A percentile compares a stretch with the other conserved stretches of the same genome.
Evolutionary conservation across 2,329 filamentous ascomycete species (phyloP).

Genomic region (Calonectria montana): DNA sequence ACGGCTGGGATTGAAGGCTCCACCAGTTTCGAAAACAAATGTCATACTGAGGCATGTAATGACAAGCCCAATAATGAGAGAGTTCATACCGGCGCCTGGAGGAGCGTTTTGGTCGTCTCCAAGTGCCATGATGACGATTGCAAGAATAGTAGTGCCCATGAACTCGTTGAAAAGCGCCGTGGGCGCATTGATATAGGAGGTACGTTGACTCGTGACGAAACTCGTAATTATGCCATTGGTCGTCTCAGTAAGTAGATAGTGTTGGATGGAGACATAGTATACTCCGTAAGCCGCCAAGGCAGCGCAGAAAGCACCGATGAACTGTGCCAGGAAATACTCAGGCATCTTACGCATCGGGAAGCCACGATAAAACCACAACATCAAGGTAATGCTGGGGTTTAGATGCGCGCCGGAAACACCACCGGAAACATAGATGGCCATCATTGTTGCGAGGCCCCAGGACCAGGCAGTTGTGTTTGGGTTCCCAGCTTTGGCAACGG

Average conservation of each 20-base stretch:
- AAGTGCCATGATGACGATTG: neutral
- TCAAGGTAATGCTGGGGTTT: neutral
- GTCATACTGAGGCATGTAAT: neutral
- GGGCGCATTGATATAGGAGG: neutral
- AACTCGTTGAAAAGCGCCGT: conserved; percentile 1
- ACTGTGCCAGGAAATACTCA: neutral
- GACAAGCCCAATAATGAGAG: neutral
- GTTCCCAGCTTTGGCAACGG: neutral
- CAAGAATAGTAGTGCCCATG: neutral
- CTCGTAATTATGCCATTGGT: neutral
- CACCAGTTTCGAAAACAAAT: neutral
- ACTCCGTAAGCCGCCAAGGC: neutral
- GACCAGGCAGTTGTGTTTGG: neutral
- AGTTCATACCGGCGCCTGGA: neutral
- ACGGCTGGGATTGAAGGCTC: neutral
- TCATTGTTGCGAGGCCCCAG: neutral
- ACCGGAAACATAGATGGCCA: neutral
- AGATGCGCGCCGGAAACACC: neutral
- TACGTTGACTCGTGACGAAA: neutral
- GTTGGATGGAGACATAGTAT: neutral
- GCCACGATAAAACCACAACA: neutral
- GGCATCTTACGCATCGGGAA: conserved; percentile 2
- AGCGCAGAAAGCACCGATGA: neutral
- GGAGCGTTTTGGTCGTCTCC: neutral
- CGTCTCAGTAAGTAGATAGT: neutral